Evolutionary conservation across 164 flowering plant species (phyloP), one percentile per base, ranked within the genome.

Genomic region (Chloranthus sessilifolius): DNA sequence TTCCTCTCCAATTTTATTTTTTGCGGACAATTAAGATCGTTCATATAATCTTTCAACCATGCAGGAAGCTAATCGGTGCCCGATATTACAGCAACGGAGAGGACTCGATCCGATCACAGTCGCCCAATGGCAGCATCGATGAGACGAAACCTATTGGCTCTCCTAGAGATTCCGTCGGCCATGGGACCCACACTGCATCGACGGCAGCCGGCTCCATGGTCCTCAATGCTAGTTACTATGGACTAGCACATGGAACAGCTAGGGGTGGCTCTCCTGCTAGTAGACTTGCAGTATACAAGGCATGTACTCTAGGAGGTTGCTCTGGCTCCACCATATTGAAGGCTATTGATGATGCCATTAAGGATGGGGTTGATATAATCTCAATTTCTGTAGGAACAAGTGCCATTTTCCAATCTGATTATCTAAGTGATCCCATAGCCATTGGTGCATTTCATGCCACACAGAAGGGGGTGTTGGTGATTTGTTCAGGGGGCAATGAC

Each of bases 11-110:
- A n/a, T n/a, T n/a, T n/a, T n/a, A n/a, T n/a, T n/a, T n/a, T n/a
- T n/a, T n/a, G n/a, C n/a, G n/a, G n/a, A n/a, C n/a, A n/a, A n/a
- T n/a, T n/a, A n/a, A n/a, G n/a, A n/a, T n/a, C n/a, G n/a, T n/a
- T n/a, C n/a, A n/a, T n/a, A n/a, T n/a, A n/a, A n/a, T n/a, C n/a
- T n/a, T n/a, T 21, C 22, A 17, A 28, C 1, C 29, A 33, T 50
- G 46, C 49, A 83, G 89, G 71, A 85, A 85, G 56, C 44, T 85
- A 54, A 80, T 85, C 25, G 95, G 95, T n/a, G 90, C 89, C 42
- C 73, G 95, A 65, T 74, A 75, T 70, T 85, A 82, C 66, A 56
- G 26, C 36, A 39, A 31, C 24, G 50, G 16, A 9, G 61, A 44
- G 1, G 62, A 39, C 27, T 26, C 52, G 17, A 9, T 12, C 16